Percentiles rank a stretch among this genome's conserved stretches.
phyloP scores from a whole-genome alignment of 495 filamentous ascomycete genomes.

The Xylaria palmicola region DNA sequence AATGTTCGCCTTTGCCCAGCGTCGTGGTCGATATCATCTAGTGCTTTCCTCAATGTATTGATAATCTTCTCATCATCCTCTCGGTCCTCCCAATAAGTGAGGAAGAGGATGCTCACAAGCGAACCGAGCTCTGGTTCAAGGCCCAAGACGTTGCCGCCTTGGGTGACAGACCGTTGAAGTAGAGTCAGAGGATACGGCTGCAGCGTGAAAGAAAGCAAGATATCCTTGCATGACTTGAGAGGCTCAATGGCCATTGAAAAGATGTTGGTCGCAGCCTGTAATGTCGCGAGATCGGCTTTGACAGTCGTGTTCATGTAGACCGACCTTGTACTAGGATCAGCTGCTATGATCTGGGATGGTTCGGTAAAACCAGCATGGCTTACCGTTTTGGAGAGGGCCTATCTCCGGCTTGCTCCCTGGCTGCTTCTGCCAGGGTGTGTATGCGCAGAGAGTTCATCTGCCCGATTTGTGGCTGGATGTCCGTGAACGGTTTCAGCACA shows the following conservation, averaged over 20 bases:
- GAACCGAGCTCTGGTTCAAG: conserved; percentile 16
- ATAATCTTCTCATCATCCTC: conserved; percentile 21
- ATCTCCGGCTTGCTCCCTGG: not conserved
- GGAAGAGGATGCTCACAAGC: conserved; percentile 17
- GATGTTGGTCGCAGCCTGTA: conserved; percentile 14
- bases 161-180: conserved; percentile 13
- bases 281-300: conserved; percentile 20
- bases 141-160: conserved; percentile 33
- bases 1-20: conserved; percentile 20
- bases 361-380: not conserved
- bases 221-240: conserved; percentile 7
- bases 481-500: conserved; percentile 17
- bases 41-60: not conserved
- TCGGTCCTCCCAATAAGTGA: conserved; percentile 16
- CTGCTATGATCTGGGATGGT: not conserved
- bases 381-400: not conserved
- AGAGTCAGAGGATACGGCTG: conserved; percentile 32
- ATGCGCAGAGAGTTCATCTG: conserved; percentile 2
- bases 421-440: conserved; percentile 5
- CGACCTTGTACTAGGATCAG: conserved; percentile 3
- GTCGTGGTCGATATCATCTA: conserved; percentile 14
- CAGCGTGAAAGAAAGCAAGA: conserved; percentile 18
- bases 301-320: conserved; percentile 23
- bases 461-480: conserved; percentile 17
- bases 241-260: conserved; percentile 10